Evolutionary conservation across 306 rosid genomes (phyloP).

Genomic region (Albizia julibrissin): DNA sequence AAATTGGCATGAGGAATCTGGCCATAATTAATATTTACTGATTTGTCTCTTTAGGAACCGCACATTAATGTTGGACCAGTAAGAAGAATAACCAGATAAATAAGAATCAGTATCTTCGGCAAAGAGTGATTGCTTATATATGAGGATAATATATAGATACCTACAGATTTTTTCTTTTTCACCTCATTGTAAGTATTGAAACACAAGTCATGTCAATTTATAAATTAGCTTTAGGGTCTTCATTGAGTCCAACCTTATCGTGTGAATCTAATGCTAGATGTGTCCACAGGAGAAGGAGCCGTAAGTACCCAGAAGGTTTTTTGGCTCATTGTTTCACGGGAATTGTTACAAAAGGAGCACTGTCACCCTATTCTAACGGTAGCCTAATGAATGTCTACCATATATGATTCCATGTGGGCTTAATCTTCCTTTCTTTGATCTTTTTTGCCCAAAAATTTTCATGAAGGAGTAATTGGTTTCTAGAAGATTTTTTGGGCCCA

Average conservation of each 20-base stretch:
- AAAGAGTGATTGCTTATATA: neutral
- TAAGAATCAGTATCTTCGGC: constrained; percentile 39
- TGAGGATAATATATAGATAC: neutral
- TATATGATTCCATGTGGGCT: no score
- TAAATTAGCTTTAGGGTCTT: constrained; percentile 23
- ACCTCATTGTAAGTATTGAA: neutral
- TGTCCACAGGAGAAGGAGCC: neutral
- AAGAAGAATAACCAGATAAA: constrained; percentile 15
- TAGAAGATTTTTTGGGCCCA: no score
- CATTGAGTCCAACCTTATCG: constrained; percentile 35
- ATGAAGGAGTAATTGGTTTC: no score
- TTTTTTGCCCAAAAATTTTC: no score
- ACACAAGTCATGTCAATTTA: neutral
- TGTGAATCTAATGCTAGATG: constrained; percentile 7
- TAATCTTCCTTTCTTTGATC: no score
- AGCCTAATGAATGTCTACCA: no score
- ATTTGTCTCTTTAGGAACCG: constrained; percentile 51
- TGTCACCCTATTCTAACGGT: no score
- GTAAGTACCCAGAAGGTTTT: no score
- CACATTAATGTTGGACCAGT: constrained; percentile 35
- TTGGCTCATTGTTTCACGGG: no score
- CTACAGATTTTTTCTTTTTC: neutral
- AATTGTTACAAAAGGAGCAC: no score
- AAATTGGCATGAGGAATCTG: neutral
- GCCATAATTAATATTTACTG: constrained; percentile 33